Conservation (phyloP, 495 filamentous ascomycete species). For the Penicillium cataractarum region DNA sequence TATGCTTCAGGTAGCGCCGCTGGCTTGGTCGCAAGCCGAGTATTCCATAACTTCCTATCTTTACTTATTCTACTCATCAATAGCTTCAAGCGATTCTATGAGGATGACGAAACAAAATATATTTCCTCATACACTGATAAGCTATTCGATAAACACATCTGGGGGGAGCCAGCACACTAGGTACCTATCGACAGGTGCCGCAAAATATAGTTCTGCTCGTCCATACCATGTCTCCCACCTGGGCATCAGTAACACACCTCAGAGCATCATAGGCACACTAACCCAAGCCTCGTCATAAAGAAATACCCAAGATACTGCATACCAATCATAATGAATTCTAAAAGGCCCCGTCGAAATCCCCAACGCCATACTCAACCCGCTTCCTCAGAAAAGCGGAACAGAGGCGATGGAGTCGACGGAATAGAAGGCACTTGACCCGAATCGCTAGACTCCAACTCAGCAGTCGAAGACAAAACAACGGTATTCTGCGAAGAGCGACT, state of each 20-base stretch:
- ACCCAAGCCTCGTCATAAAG: background rate
- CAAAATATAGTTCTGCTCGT: background rate
- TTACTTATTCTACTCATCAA: conserved; percentile 1
- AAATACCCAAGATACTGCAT: background rate
- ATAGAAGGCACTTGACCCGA: background rate
- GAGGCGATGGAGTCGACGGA: conserved; percentile 8
- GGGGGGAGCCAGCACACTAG: no score
- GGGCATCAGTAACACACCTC: no score
- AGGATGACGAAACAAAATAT: background rate
- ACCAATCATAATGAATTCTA: background rate
- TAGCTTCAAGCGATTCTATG: conserved; percentile 3
- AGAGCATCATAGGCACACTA: no score
- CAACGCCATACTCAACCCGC: background rate
- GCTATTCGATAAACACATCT: background rate
- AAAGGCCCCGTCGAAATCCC: background rate
- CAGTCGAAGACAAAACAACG: conserved; percentile 2
- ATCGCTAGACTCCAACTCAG: background rate
- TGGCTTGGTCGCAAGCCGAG: background rate
- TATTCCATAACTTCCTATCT: background rate
- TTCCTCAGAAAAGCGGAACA: conserved; percentile 19
- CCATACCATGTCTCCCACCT: background rate
- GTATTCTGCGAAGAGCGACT: background rate
- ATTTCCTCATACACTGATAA: background rate
- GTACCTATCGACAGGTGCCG: background rate
- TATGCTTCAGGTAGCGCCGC: no score